phyloP scores from a whole-genome alignment of 2,329 filamentous ascomycete genomes.

The Xylariaceae sp. region DNA sequence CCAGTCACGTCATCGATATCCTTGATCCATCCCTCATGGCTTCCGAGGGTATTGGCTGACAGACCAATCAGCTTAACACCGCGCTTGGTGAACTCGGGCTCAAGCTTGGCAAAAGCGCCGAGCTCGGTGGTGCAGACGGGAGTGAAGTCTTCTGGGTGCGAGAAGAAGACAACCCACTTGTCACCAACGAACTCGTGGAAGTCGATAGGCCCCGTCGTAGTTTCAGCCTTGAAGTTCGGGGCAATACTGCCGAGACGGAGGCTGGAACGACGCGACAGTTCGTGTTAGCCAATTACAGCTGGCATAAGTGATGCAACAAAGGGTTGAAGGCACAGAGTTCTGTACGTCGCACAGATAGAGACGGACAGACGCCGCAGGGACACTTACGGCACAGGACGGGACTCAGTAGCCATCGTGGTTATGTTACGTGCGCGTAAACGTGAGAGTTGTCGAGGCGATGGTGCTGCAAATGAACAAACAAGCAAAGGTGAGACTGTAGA shows the following conservation, averaged over 20 bases:
- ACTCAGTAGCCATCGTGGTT: constrained; percentile 28
- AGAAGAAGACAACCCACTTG: constrained; percentile 80
- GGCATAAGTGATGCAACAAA: background rate
- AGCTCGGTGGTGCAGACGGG: constrained; percentile 96
- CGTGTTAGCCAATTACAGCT: background rate
- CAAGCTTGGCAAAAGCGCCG: constrained; percentile 84
- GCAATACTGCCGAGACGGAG: constrained; percentile 64
- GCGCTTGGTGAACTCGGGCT: constrained; percentile 81
- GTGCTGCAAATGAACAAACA: background rate
- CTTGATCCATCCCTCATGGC: constrained; percentile 84
- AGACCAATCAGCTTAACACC: constrained; percentile 89
- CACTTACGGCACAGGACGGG: constrained; percentile 32
- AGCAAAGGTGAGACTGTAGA: background rate
- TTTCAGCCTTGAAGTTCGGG: constrained; percentile 81
- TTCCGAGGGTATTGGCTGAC: constrained; percentile 78
- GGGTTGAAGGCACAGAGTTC: too few relatives aligned
- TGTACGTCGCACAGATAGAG: background rate
- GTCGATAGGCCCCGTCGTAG: constrained; percentile 71
- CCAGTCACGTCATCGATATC: constrained; percentile 79
- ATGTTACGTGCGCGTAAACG: constrained; percentile 2
- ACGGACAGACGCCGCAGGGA: background rate
- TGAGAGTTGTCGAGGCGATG: background rate
- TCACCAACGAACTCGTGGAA: constrained; percentile 78
- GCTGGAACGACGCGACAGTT: constrained; percentile 32
- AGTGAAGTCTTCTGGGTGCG: constrained; percentile 85